These are phyloP conservation scores for Apophysomyces ossiformis DNA, from an alignment of 371 early-diverging fungal genomes.

Conservation along the genomic window DNA sequence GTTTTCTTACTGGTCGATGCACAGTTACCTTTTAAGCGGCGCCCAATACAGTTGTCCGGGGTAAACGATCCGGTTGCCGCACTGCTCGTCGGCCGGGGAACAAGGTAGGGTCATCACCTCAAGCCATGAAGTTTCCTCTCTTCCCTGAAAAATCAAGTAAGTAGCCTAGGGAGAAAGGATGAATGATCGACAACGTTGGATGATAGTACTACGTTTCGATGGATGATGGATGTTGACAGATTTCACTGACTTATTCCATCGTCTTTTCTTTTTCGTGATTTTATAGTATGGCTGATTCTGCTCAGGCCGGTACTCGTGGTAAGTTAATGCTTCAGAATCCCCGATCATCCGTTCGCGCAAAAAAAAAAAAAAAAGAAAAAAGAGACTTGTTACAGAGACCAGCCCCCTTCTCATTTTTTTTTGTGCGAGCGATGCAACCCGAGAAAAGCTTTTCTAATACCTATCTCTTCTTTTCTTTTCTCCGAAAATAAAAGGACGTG, in stretches of 20 bases:
- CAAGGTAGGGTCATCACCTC: slow-evolving; percentile 6
- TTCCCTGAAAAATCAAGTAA: slow-evolving; percentile 12
- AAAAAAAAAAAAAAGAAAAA: neutral
- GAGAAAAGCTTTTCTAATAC: neutral
- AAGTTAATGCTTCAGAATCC: neutral
- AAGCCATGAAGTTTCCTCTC: slow-evolving; percentile 12
- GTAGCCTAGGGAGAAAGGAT: neutral
- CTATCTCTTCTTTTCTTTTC: slow-evolving; percentile 3
- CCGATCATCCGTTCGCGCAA: slow-evolving; percentile 33
- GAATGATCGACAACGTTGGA: neutral
- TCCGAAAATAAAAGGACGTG: slow-evolving; percentile 48
- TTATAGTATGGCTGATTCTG: slow-evolving; percentile 58
- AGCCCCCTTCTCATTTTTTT: neutral
- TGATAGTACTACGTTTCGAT: neutral
- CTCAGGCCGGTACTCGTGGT: slow-evolving; percentile 45
- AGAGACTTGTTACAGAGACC: neutral
- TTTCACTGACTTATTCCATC: neutral
- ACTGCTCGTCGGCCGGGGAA: neutral
- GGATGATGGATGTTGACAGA: slow-evolving; percentile 10
- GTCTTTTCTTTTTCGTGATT: neutral
- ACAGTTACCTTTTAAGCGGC: too few relatives aligned
- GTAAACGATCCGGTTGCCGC: neutral
- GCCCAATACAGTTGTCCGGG: too few relatives aligned
- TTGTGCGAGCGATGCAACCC: slow-evolving; percentile 5
- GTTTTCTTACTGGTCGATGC: too few relatives aligned